phyloP scores from a whole-genome alignment of 441 rosid genomes.

The Omphalea diandra region DNA sequence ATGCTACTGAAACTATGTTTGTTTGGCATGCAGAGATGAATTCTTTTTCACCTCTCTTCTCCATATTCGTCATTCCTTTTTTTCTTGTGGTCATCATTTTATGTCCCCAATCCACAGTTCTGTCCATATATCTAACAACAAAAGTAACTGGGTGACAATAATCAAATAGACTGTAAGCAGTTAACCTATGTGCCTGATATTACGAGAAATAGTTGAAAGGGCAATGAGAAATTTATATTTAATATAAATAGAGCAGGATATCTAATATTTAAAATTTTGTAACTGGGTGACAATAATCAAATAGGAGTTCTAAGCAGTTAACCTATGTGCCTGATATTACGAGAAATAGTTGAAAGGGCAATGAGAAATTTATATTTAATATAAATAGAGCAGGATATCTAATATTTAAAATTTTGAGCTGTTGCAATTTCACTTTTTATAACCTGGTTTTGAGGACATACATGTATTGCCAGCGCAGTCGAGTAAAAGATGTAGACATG shows the following conservation, averaged over 20 bases:
- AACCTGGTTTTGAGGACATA: not conserved
- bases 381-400: not conserved
- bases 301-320: not conserved
- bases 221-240: slow-evolving; percentile 6
- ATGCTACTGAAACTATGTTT: not conserved
- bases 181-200: not conserved
- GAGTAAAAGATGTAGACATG: not conserved
- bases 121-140: not conserved
- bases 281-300: not conserved
- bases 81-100: not conserved
- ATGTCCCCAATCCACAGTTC: not conserved
- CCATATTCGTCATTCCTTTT: not conserved
- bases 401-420: not conserved
- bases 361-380: not conserved
- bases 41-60: not conserved
- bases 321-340: not conserved
- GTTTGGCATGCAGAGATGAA: not conserved
- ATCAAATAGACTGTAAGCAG: not conserved
- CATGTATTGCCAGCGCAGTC: not conserved
- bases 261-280: not conserved
- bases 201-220: not conserved
- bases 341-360: not conserved
- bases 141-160: not conserved
- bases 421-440: not conserved
- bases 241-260: too few species aligned